phyloP scores from a whole-genome alignment of 2,329 filamentous ascomycete genomes.

The Alternaria ventricosa region DNA sequence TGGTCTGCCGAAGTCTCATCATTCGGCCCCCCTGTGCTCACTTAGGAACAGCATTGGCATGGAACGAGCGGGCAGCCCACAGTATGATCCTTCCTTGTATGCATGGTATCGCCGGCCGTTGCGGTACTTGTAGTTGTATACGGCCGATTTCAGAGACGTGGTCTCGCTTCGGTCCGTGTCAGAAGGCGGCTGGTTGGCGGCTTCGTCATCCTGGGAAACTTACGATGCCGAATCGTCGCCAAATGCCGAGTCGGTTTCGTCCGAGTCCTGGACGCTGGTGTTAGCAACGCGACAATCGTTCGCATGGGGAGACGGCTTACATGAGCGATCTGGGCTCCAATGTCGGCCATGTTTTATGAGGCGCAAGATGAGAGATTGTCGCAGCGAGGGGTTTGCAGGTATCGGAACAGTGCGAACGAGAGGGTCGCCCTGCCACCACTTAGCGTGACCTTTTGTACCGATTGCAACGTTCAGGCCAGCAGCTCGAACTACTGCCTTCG shows the following conservation, averaged over 20 bases:
- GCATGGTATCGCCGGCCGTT: conserved; percentile 40
- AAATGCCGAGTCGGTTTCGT: conserved; percentile 26
- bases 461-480: background rate
- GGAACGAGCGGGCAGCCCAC: conserved; percentile 17
- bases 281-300: conserved; percentile 2
- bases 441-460: background rate
- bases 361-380: background rate
- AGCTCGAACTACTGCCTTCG: background rate
- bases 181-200: background rate
- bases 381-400: background rate
- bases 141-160: conserved; percentile 31
- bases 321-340: conserved; percentile 22
- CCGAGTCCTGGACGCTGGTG: conserved; percentile 14
- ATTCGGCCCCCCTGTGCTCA: conserved; percentile 34
- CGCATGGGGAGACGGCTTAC: conserved; percentile 5
- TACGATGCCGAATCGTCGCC: conserved; percentile 27
- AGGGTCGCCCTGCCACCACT: background rate
- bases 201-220: background rate
- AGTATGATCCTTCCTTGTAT: conserved; percentile 36
- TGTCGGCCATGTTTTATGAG: conserved; percentile 20
- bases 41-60: conserved; percentile 3
- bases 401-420: background rate
- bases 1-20: conserved; percentile 48
- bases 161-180: conserved; percentile 24
- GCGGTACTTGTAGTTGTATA: conserved; percentile 34